Evolutionary conservation across 1,139 yeast genomes (phyloP).

Genomic region (Saccharomycopsis hybrid): DNA sequence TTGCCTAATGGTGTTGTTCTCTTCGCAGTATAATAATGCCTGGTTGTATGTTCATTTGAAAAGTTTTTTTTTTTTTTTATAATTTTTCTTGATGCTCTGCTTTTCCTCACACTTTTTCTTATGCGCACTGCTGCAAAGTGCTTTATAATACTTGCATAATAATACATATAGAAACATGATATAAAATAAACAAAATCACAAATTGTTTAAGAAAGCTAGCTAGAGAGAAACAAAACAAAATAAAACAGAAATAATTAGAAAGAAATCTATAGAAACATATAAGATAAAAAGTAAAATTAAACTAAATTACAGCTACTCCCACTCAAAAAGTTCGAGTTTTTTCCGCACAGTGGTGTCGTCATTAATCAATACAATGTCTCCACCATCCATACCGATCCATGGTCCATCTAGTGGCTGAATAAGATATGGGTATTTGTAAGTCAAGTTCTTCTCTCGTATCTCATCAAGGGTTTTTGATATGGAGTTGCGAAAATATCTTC

Average conservation of each 20-base stretch:
- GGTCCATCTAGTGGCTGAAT: slow-evolving; percentile 74
- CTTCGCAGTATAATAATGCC: no score
- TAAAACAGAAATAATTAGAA: neutral
- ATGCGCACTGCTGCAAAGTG: no score
- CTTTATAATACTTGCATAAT: no score
- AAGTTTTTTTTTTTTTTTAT: no score
- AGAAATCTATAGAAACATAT: neutral
- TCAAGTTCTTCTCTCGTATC: slow-evolving; percentile 56
- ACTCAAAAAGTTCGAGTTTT: slow-evolving; percentile 41
- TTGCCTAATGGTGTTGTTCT: no score
- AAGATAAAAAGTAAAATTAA: neutral
- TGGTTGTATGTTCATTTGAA: no score
- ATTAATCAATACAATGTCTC: slow-evolving; percentile 54
- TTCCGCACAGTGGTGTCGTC: slow-evolving; percentile 51
- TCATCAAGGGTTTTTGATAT: slow-evolving; percentile 51
- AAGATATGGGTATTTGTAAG: slow-evolving; percentile 72
- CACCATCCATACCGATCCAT: slow-evolving; percentile 62
- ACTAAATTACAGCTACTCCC: slow-evolving; percentile 32
- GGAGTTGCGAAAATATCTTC: neutral
- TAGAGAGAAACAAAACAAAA: neutral
- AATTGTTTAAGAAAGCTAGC: no score
- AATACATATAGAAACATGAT: no score
- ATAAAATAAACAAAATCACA: no score
- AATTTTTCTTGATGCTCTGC: no score
- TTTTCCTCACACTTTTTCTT: no score